Conservation (phyloP, 352 stramenopile species). For the Plasmopara viticola region DNA sequence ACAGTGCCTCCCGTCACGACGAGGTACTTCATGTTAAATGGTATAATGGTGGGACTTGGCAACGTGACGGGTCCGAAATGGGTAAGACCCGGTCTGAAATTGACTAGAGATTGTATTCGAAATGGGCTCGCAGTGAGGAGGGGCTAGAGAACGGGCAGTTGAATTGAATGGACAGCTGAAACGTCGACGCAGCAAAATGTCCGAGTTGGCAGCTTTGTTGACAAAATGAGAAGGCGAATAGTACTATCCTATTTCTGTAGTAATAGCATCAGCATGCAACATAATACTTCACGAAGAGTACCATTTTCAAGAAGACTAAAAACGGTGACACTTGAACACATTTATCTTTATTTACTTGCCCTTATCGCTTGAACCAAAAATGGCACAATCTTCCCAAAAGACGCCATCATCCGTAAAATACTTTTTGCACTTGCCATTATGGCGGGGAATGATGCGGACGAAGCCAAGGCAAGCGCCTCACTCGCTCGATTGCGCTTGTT, state of each 20-base stretch:
- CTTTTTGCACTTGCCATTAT: slow-evolving; percentile 3
- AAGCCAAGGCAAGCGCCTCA: slow-evolving; percentile 20
- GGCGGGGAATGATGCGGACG: slow-evolving; percentile 16
- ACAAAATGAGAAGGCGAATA: no score
- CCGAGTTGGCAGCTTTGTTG: no score
- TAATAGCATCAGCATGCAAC: no score
- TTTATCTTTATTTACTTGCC: no score
- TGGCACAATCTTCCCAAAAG: slow-evolving; percentile 6
- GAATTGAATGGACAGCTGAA: slow-evolving; percentile 19
- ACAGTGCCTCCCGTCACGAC: slow-evolving; percentile 97
- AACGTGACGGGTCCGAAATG: not conserved
- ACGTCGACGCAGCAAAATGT: no score
- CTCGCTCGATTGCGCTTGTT: slow-evolving; percentile 33
- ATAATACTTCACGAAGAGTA: no score
- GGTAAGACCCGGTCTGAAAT: not conserved
- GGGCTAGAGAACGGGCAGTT: slow-evolving; percentile 9
- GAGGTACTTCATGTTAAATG: slow-evolving; percentile 93
- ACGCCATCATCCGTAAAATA: slow-evolving; percentile 14
- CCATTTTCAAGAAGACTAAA: no score
- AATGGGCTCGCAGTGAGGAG: slow-evolving; percentile 4
- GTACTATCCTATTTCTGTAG: no score
- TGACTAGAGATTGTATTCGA: slow-evolving; percentile 10
- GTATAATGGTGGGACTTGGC: not conserved
- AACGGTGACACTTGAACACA: no score
- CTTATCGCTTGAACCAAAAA: no score